Percentiles rank a stretch among this genome's conserved stretches.
Evolutionary conservation across 352 stramenopile genomes (phyloP).

Genomic region (Globisporangium okanoganense): DNA sequence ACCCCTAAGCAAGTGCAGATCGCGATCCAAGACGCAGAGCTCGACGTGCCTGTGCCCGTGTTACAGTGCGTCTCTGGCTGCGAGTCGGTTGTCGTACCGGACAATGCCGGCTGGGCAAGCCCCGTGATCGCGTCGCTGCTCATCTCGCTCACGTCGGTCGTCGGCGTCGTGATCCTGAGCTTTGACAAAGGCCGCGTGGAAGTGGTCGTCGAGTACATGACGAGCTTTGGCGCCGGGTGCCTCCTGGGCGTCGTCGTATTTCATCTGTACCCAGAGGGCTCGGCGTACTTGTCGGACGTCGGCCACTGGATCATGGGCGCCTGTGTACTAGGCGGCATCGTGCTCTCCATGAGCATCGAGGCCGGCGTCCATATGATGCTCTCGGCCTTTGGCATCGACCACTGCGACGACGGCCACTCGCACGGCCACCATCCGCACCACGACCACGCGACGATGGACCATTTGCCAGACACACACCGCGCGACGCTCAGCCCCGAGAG

Average conservation of each 20-base stretch:
- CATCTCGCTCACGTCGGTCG: conserved; percentile 24
- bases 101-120: conserved; percentile 3
- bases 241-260: conserved; percentile 33
- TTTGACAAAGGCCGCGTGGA: conserved; percentile 18
- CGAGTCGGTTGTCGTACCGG: neutral
- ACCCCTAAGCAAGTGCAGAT: neutral
- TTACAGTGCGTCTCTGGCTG: conserved; percentile 11
- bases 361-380: conserved; percentile 23
- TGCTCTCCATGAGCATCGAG: conserved; percentile 24
- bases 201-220: conserved; percentile 27
- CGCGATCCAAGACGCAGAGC: neutral
- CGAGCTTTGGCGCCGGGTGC: conserved; percentile 24
- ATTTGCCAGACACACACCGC: neutral
- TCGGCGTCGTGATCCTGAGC: conserved; percentile 24
- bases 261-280: conserved; percentile 28
- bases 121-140: conserved; percentile 19
- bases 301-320: conserved; percentile 26
- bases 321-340: conserved; percentile 24
- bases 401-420: conserved; percentile 1
- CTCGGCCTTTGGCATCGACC: conserved; percentile 14
- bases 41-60: neutral
- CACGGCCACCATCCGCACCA: neutral
- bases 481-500: neutral
- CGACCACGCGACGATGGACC: conserved; percentile 14
- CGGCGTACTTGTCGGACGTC: conserved; percentile 20